A percentile compares a stretch with the other conserved stretches of the same genome.
Evolutionary conservation across 352 stramenopile genomes (phyloP).

Genomic region (Phytophthora litchii): DNA sequence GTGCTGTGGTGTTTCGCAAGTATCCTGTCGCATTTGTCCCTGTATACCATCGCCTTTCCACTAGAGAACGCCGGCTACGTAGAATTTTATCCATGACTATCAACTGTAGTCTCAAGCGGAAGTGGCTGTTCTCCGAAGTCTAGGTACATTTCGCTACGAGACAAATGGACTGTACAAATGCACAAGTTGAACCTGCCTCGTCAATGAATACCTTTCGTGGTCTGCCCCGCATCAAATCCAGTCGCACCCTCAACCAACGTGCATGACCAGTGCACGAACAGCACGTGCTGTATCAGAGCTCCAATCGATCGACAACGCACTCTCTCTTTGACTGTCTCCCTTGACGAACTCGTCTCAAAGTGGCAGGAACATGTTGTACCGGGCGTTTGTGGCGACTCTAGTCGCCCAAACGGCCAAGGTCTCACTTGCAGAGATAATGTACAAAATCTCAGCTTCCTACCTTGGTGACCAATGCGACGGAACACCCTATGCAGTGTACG

Average conservation of each 20-base stretch:
- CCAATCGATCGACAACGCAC: background rate
- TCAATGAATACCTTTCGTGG: slow-evolving; percentile 1
- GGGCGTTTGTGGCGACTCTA: background rate
- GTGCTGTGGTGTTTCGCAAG: too few species aligned
- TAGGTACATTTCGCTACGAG: background rate
- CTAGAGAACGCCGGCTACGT: too few species aligned
- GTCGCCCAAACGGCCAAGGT: background rate
- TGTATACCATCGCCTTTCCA: too few species aligned
- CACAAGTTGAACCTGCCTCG: slow-evolving; percentile 7
- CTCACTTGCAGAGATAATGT: slow-evolving; percentile 7
- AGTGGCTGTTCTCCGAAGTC: too few species aligned
- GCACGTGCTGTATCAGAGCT: slow-evolving; percentile 2
- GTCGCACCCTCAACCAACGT: slow-evolving; percentile 6
- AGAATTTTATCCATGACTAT: too few species aligned
- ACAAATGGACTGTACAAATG: too few species aligned
- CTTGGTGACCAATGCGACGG: slow-evolving; percentile 26
- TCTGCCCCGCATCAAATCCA: slow-evolving; percentile 11
- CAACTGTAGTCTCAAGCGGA: too few species aligned
- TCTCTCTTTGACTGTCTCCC: slow-evolving; percentile 2
- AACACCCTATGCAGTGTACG: slow-evolving; percentile 25
- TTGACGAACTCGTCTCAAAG: slow-evolving; percentile 7
- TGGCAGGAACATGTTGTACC: slow-evolving; percentile 8
- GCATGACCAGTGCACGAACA: slow-evolving; percentile 23
- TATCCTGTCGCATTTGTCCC: too few species aligned
- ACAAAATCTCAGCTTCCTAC: slow-evolving; percentile 27